These are phyloP conservation scores for Russula dissimulans DNA, from an alignment of 768 basidiomycete genomes.

Conservation along the genomic window DNA sequence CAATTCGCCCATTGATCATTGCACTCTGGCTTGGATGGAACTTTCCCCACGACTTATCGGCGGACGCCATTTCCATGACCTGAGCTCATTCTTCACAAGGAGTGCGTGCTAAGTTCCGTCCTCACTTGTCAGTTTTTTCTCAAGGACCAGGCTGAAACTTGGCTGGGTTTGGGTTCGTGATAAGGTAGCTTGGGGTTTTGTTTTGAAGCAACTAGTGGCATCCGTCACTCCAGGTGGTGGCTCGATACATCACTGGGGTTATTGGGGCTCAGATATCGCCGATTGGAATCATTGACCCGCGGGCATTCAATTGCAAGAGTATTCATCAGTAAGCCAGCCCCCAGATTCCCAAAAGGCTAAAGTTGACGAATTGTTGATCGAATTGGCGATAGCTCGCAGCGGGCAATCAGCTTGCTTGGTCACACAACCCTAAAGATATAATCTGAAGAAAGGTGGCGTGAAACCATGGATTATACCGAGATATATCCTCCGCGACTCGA, in stretches of 20 bases:
- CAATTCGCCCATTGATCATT: not conserved
- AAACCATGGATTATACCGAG: constrained; percentile 35
- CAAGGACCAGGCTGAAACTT: not conserved
- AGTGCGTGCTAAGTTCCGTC: not conserved
- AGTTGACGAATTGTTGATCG: not conserved
- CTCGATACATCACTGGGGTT: not conserved
- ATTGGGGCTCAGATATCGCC: too few species aligned
- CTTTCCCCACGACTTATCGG: too few species aligned
- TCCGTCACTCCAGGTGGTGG: not conserved
- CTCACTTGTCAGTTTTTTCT: not conserved
- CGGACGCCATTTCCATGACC: too few species aligned
- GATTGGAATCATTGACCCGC: not conserved
- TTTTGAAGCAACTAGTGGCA: not conserved
- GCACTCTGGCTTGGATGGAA: not conserved
- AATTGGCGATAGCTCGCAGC: not conserved
- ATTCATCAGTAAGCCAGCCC: not conserved
- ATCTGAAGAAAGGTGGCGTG: not conserved
- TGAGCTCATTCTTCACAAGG: not conserved
- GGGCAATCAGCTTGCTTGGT: not conserved
- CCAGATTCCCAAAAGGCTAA: not conserved
- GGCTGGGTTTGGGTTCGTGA: not conserved
- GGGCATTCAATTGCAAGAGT: not conserved
- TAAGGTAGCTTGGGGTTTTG: not conserved
- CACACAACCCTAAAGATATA: not conserved
- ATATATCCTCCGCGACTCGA: constrained; percentile 67